phyloP scores from a whole-genome alignment of 2,329 filamentous ascomycete species.

The Erysiphe neolycopersici region DNA sequence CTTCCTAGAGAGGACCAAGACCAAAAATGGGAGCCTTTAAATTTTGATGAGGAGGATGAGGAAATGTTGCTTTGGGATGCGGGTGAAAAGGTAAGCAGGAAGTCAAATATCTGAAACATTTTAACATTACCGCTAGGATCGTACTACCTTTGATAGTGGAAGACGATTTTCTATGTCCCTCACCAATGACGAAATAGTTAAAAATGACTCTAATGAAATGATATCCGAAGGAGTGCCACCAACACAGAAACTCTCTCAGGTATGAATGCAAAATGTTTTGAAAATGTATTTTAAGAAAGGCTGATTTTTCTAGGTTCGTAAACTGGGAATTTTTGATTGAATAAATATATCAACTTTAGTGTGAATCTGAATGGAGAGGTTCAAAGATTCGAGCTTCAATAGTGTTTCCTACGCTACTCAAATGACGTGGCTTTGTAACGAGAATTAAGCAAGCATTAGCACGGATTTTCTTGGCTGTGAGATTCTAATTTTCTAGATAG shows the following conservation, averaged over 20 bases:
- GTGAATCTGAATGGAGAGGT: background rate
- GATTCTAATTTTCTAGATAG: too few relatives aligned
- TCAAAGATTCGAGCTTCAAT: too few relatives aligned
- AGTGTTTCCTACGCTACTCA: too few relatives aligned
- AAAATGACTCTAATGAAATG: background rate
- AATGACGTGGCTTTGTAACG: too few relatives aligned
- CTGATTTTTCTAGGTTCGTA: constrained; percentile 6
- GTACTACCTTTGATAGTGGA: too few relatives aligned
- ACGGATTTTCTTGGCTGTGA: too few relatives aligned
- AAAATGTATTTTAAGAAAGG: too few relatives aligned
- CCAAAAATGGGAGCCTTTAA: constrained; percentile 43
- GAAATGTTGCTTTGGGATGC: constrained; percentile 50
- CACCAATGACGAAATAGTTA: too few relatives aligned
- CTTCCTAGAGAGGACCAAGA: constrained; percentile 40
- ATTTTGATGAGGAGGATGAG: constrained; percentile 35
- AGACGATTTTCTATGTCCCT: too few relatives aligned
- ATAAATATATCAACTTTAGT: background rate
- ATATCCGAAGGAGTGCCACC: constrained; percentile 21
- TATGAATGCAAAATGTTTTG: constrained; percentile 14
- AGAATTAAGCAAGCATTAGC: too few relatives aligned
- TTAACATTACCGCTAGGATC: too few relatives aligned
- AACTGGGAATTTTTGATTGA: constrained; percentile 10
- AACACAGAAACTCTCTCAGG: constrained; percentile 48
- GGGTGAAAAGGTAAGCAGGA: constrained; percentile 27
- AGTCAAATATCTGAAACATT: background rate